phyloP scores from a whole-genome alignment of 768 basidiomycete species.

The Suillus discolor region DNA sequence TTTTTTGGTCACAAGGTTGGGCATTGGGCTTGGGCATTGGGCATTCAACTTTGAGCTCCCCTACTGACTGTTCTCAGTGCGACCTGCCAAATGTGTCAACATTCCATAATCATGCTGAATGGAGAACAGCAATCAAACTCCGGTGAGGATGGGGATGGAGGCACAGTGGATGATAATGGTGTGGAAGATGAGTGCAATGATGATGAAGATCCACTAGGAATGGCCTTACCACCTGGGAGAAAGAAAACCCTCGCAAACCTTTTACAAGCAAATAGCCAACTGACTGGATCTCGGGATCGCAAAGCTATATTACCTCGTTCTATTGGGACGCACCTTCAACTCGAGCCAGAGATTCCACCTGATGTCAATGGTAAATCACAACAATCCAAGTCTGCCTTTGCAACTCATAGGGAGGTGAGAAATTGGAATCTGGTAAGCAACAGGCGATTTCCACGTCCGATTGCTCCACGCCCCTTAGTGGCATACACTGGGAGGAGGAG shows the following conservation, averaged over 20 bases:
- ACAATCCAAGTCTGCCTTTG: neutral
- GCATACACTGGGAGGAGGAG: slow-evolving; percentile 5
- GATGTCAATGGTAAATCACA: neutral
- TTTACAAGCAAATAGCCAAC: neutral
- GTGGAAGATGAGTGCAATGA: neutral
- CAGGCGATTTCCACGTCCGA: neutral
- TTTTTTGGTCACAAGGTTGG: no score
- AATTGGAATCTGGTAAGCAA: neutral
- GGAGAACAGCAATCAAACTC: accelerated
- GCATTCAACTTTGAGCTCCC: no score
- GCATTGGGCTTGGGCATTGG: no score
- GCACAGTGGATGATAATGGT: no score
- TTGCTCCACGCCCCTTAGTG: neutral
- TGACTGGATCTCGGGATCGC: neutral
- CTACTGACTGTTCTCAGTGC: neutral
- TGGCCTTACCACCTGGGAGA: accelerated
- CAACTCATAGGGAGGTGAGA: neutral
- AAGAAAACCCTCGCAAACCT: accelerated
- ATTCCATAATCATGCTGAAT: accelerated
- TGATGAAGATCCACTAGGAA: neutral
- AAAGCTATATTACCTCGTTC: neutral
- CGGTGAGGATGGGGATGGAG: accelerated
- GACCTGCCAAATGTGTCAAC: neutral
- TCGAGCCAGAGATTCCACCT: neutral
- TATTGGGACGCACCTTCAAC: neutral